These are phyloP conservation scores for Arachis hypogaea DNA, from an alignment of 306 rosid genomes.

Conservation along the genomic window DNA sequence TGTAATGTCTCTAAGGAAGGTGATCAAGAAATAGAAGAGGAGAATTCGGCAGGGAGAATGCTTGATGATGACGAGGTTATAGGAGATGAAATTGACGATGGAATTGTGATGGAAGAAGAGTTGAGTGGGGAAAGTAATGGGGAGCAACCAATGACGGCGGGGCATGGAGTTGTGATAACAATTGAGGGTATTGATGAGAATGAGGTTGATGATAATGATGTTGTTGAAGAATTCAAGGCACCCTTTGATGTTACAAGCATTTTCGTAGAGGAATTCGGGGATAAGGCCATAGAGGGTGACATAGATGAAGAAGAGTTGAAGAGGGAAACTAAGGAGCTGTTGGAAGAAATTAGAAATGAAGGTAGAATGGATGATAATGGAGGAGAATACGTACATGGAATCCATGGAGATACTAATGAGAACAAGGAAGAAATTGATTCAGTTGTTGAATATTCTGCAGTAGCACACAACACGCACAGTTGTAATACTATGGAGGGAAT, in stretches of 20 bases:
- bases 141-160: slow-evolving; percentile 29
- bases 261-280: slow-evolving; percentile 42
- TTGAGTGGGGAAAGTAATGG: slow-evolving; percentile 8
- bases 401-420: slow-evolving; percentile 10
- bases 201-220: neutral
- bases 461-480: neutral
- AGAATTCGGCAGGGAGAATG: neutral
- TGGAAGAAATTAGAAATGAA: slow-evolving; percentile 60
- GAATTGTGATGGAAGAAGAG: slow-evolving; percentile 20
- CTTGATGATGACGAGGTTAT: neutral
- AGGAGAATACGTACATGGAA: slow-evolving; percentile 23
- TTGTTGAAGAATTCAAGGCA: slow-evolving; percentile 22
- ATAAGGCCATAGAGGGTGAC: slow-evolving; percentile 38
- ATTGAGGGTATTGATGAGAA: slow-evolving; percentile 37
- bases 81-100: slow-evolving; percentile 26
- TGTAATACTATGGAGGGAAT: slow-evolving; percentile 2
- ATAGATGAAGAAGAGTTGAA: slow-evolving; percentile 45
- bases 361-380: slow-evolving; percentile 36
- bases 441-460: slow-evolving; percentile 22
- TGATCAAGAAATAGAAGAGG: slow-evolving; percentile 13
- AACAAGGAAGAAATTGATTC: slow-evolving; percentile 5
- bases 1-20: slow-evolving; percentile 26
- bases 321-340: slow-evolving; percentile 52
- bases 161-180: slow-evolving; percentile 19
- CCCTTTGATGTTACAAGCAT: slow-evolving; percentile 37